Conservation (phyloP, 331 rosid genomes). For the Quercus tomentella region DNA sequence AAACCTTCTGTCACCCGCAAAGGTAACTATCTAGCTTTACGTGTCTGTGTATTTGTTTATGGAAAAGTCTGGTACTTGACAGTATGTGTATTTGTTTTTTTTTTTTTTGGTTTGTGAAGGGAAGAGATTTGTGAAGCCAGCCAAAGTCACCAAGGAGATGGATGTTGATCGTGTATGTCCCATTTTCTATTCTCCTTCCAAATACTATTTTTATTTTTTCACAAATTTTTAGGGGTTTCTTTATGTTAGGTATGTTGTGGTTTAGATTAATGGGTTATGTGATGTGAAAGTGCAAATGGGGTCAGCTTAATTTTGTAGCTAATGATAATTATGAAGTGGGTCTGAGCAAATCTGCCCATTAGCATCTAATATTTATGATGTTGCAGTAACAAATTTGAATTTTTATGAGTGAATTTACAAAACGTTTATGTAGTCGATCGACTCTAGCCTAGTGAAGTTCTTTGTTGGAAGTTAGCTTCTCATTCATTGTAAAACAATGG, state of each 20-base stretch:
- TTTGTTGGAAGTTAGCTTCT: no score
- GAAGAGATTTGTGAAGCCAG: conserved; percentile 40
- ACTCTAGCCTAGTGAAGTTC: neutral
- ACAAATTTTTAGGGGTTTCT: neutral
- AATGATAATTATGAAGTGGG: neutral
- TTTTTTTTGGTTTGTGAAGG: conserved; percentile 1
- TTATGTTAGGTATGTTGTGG: neutral
- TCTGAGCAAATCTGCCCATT: neutral
- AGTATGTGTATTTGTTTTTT: no score
- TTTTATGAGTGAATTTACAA: neutral
- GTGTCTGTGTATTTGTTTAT: no score
- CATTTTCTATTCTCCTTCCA: neutral
- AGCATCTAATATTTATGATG: neutral
- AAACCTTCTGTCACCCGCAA: conserved; percentile 35
- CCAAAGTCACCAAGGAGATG: conserved; percentile 33
- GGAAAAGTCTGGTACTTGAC: neutral
- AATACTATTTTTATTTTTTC: neutral
- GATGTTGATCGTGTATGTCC: conserved; percentile 39
- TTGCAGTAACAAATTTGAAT: neutral
- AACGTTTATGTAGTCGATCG: neutral
- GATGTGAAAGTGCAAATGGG: neutral
- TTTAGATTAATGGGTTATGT: neutral
- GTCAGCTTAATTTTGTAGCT: neutral
- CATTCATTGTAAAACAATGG: no score
- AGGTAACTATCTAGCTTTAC: conserved; percentile 1